Percentiles rank a stretch among this genome's conserved stretches.
Conservation (phyloP, 768 basidiomycete species). For the Candolleomyces efflorescens region DNA sequence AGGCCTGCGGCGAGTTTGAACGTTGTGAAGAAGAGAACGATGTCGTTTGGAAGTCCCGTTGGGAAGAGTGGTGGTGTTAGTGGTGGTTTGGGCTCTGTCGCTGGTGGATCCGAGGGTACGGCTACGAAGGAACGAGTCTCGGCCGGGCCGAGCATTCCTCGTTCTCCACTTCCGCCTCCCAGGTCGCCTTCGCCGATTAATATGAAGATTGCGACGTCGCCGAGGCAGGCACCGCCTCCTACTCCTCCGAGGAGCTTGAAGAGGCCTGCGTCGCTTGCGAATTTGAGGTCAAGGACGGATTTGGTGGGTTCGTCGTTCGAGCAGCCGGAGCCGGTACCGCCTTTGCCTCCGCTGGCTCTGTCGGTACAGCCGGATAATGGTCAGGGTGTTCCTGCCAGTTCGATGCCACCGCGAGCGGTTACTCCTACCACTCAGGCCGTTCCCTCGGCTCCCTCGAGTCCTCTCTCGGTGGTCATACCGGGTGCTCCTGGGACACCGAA, state of each 20-base stretch:
- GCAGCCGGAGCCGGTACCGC: conserved; percentile 7
- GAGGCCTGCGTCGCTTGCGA: conserved; percentile 16
- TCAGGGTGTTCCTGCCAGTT: no score
- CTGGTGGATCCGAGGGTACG: background rate
- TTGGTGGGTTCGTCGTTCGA: conserved; percentile 1
- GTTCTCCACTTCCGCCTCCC: background rate
- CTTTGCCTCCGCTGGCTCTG: conserved; percentile 2
- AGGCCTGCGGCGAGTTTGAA: background rate
- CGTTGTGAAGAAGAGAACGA: background rate
- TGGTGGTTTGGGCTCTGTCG: background rate
- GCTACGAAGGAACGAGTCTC: background rate
- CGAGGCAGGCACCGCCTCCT: background rate
- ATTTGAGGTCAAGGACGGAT: conserved; percentile 8
- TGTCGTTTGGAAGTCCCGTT: background rate
- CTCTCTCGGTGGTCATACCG: no score
- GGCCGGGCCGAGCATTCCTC: background rate
- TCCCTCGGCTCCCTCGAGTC: no score
- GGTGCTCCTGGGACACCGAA: no score
- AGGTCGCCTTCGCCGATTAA: conserved; percentile 1
- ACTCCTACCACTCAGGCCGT: no score
- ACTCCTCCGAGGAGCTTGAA: conserved; percentile 1
- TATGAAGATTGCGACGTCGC: background rate
- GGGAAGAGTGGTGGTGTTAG: background rate
- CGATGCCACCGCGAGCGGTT: no score
- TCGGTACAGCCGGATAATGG: background rate